Evolutionary conservation across 75 land plant genomes (phyloP).

Genomic region (Cryptomeria japonica): DNA sequence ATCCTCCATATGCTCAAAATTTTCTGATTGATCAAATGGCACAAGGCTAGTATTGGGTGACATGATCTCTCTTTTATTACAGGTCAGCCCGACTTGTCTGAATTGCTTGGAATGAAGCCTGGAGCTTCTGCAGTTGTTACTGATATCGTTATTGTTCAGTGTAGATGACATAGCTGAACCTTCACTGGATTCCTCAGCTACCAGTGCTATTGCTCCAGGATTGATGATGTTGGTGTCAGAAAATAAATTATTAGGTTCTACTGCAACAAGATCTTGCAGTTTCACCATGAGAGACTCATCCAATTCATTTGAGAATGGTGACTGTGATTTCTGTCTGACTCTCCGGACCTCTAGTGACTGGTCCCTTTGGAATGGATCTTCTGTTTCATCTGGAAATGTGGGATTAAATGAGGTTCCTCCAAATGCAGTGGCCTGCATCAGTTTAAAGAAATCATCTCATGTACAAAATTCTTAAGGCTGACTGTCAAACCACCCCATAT

Average conservation of each 20-base stretch:
- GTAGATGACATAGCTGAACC: conserved; percentile 8
- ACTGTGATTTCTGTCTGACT: not conserved
- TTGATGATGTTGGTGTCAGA: not conserved
- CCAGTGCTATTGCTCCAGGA: not conserved
- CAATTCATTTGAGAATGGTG: not conserved
- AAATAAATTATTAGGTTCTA: not conserved
- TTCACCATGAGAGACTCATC: conserved; percentile 3
- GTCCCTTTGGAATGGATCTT: not conserved
- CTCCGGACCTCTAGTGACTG: not conserved
- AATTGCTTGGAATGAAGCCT: not conserved
- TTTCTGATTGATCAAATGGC: not conserved
- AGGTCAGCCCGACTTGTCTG: not conserved
- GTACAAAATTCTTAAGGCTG: too few relatives aligned
- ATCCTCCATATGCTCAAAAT: not conserved
- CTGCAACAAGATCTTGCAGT: not conserved
- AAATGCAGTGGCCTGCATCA: not conserved
- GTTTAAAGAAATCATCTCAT: too few relatives aligned
- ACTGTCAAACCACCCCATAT: too few relatives aligned
- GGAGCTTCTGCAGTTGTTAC: not conserved
- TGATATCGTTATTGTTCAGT: not conserved
- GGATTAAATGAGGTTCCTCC: not conserved
- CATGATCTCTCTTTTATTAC: not conserved
- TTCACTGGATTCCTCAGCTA: not conserved
- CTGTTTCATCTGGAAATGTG: not conserved
- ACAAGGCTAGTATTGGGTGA: not conserved